Evolutionary conservation across 169 alveolate genomes (phyloP).

Genomic region (Plasmodium fragile): DNA sequence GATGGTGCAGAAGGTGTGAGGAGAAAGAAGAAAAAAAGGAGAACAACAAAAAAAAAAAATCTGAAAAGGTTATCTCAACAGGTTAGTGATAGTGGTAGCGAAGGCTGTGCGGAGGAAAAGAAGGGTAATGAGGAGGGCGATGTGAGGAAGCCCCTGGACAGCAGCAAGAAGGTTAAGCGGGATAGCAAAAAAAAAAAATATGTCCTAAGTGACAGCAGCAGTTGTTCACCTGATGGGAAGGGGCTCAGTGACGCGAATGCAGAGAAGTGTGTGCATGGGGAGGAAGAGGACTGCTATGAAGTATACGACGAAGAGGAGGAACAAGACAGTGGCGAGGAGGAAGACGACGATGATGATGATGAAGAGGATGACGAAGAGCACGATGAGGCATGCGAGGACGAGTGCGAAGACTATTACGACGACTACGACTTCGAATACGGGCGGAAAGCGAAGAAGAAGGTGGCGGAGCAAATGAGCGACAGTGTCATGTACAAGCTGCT

Average conservation of each 20-base stretch:
- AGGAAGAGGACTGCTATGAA: background rate
- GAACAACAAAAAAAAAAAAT: slow-evolving; percentile 39
- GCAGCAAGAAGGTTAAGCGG: background rate
- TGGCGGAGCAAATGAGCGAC: slow-evolving; percentile 37
- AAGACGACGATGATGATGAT: background rate
- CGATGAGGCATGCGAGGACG: background rate
- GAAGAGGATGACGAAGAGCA: background rate
- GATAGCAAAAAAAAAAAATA: slow-evolving; percentile 46
- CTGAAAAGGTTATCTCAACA: slow-evolving; percentile 25
- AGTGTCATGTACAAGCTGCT: slow-evolving; percentile 28
- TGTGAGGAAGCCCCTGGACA: background rate
- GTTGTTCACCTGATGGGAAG: background rate
- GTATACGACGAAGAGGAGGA: background rate
- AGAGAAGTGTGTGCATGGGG: background rate
- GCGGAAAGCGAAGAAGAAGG: slow-evolving; percentile 1
- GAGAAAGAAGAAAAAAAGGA: background rate
- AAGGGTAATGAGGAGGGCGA: background rate
- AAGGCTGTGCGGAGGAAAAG: background rate
- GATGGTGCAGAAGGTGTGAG: background rate
- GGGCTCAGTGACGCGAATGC: background rate
- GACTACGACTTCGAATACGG: slow-evolving; percentile 4
- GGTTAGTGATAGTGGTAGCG: slow-evolving; percentile 15
- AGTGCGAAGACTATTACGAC: background rate
- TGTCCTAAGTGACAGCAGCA: slow-evolving; percentile 28
- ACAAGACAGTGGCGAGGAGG: background rate